Percentiles rank a stretch among this genome's conserved stretches.
Evolutionary conservation across 2,329 filamentous ascomycete species (phyloP).

Genomic region (Monilinia aucupariae): DNA sequence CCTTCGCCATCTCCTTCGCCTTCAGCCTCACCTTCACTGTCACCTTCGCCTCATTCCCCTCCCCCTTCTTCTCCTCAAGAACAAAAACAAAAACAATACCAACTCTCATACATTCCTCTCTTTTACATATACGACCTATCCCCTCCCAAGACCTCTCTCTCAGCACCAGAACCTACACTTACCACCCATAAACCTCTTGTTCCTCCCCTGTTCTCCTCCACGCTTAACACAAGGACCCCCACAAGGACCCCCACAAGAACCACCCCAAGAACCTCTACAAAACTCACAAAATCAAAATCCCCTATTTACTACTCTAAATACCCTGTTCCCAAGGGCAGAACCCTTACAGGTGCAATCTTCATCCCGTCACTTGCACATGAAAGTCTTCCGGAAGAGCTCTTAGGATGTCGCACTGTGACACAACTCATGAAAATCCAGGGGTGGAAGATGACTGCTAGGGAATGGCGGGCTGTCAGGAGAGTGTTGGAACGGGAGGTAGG

Average conservation of each 20-base stretch:
- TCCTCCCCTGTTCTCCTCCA: not conserved
- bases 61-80: not conserved
- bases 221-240: not conserved
- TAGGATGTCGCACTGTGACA: not conserved
- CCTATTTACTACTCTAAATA: not conserved
- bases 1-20: too few relatives aligned
- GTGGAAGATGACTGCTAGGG: not conserved
- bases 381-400: not conserved
- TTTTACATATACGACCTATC: not conserved
- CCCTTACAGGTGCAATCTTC: not conserved
- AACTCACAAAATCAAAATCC: not conserved
- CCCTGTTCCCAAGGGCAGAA: not conserved
- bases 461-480: slow-evolving; percentile 1
- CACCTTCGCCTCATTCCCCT: not conserved
- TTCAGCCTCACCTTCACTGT: too few relatives aligned
- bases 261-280: too few relatives aligned
- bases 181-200: too few relatives aligned
- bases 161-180: not conserved
- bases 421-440: slow-evolving; percentile 7
- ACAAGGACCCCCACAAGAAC: too few relatives aligned
- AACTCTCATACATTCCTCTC: not conserved
- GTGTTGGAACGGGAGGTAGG: not conserved
- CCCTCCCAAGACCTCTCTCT: not conserved
- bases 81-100: not conserved
- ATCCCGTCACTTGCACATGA: not conserved